Percentiles rank a stretch among this genome's conserved stretches.
Evolutionary conservation across 2,329 filamentous ascomycete genomes (phyloP).

Genomic region (Ilyonectria robusta): DNA sequence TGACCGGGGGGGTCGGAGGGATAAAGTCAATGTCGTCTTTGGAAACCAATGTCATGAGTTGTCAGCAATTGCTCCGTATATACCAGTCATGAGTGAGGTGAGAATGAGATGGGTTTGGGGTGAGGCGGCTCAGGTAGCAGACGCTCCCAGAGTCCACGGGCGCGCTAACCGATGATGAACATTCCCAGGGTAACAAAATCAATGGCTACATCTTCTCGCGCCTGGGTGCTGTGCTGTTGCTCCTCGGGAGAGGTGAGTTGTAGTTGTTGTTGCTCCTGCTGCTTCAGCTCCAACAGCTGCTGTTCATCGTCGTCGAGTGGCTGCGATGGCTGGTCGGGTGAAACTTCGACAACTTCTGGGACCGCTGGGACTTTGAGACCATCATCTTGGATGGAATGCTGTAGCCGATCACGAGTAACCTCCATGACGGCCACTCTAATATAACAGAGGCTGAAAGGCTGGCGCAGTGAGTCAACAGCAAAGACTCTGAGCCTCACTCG

Average conservation of each 20-base stretch:
- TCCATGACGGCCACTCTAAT: conserved; percentile 15
- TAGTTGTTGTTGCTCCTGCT: background rate
- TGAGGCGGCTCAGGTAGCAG: background rate
- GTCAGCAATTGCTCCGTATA: conserved; percentile 29
- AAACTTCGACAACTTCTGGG: background rate
- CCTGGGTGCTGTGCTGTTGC: background rate
- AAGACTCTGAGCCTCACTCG: background rate
- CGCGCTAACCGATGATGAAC: conserved; percentile 77
- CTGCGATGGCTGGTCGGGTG: background rate
- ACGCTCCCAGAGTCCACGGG: background rate
- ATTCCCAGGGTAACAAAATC: conserved; percentile 81
- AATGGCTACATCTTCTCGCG: conserved; percentile 50
- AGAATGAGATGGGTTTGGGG: background rate
- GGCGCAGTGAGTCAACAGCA: background rate
- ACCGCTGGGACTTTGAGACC: conserved; percentile 8
- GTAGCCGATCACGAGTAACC: conserved; percentile 11
- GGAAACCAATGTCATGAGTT: background rate
- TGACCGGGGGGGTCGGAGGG: conserved; percentile 76
- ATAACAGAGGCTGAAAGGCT: background rate
- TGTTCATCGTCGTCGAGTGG: background rate
- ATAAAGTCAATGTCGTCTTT: conserved; percentile 93
- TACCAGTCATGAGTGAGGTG: background rate
- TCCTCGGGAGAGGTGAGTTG: background rate
- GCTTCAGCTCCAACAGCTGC: background rate
- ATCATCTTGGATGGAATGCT: conserved; percentile 28